phyloP scores from a whole-genome alignment of 495 filamentous ascomycete species.

The Xylaria flabelliformis region DNA sequence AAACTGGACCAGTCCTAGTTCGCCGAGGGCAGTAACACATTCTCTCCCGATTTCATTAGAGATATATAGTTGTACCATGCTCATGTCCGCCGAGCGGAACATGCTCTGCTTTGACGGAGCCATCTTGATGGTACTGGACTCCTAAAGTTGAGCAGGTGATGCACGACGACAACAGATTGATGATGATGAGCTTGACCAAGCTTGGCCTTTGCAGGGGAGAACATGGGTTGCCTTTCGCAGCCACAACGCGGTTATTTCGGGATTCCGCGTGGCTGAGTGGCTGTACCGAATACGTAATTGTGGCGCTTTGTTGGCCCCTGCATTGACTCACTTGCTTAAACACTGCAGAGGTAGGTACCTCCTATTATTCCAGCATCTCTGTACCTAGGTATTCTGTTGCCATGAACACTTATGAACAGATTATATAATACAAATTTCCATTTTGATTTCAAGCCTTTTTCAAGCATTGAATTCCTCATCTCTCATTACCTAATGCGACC shows the following conservation, averaged over 20 bases:
- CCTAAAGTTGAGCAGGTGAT: slow-evolving; percentile 32
- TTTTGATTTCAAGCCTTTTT: background rate
- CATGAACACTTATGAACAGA: too few relatives aligned
- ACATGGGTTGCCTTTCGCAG: slow-evolving; percentile 36
- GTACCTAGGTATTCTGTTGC: too few relatives aligned
- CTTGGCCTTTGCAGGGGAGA: slow-evolving; percentile 20
- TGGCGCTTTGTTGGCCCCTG: background rate
- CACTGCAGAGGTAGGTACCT: too few relatives aligned
- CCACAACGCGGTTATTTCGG: slow-evolving; percentile 20
- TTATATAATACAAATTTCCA: background rate
- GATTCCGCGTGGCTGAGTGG: slow-evolving; percentile 31
- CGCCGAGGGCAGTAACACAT: slow-evolving; percentile 94
- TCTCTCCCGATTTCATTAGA: slow-evolving; percentile 98
- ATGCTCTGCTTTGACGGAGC: slow-evolving; percentile 78
- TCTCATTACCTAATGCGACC: slow-evolving; percentile 21
- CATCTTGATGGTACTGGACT: slow-evolving; percentile 50
- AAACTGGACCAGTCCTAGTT: slow-evolving; percentile 94
- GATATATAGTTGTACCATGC: slow-evolving; percentile 98
- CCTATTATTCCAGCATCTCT: too few relatives aligned
- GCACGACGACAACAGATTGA: slow-evolving; percentile 31
- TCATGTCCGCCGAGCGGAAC: slow-evolving; percentile 99
- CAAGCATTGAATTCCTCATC: slow-evolving; percentile 3
- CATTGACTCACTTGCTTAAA: background rate
- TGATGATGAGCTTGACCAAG: slow-evolving; percentile 26
- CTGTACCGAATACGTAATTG: background rate